phyloP scores from a whole-genome alignment of 2,329 filamentous ascomycete species.

The Ophiostoma perfectum region DNA sequence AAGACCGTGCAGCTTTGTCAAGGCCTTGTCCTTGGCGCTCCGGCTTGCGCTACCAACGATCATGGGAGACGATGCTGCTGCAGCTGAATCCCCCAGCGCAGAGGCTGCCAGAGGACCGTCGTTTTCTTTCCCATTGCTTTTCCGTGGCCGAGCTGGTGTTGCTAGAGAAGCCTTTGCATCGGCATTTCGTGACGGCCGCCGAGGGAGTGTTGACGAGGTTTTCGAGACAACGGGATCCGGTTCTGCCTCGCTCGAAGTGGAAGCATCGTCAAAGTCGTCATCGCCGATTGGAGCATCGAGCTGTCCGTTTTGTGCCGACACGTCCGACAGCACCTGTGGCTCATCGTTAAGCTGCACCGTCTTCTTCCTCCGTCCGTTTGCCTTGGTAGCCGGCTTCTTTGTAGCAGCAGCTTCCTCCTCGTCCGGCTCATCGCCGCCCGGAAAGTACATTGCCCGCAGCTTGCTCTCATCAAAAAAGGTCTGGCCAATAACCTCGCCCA shows the following conservation, averaged over 20 bases:
- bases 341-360: constrained; percentile 6
- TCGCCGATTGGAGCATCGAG: neutral
- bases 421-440: constrained; percentile 42
- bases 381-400: constrained; percentile 31
- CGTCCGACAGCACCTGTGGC: constrained; percentile 18
- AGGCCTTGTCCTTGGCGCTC: constrained; percentile 80
- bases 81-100: no score
- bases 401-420: neutral
- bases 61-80: constrained; percentile 58
- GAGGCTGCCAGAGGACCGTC: neutral
- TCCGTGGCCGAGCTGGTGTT: constrained; percentile 33
- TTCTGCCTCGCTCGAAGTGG: constrained; percentile 23
- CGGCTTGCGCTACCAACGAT: constrained; percentile 63
- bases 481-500: constrained; percentile 88
- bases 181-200: constrained; percentile 11
- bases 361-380: constrained; percentile 26
- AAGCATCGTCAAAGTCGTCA: constrained; percentile 23
- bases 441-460: constrained; percentile 63
- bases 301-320: constrained; percentile 16
- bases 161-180: constrained; percentile 34
- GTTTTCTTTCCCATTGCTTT: constrained; percentile 68
- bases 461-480: constrained; percentile 65
- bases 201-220: constrained; percentile 14
- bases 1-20: constrained; percentile 68
- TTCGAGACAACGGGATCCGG: neutral